A percentile compares a stretch with the other conserved stretches of the same genome.
Conservation (phyloP, 805 yeast species). For the Phaffomyces antillensis region DNA sequence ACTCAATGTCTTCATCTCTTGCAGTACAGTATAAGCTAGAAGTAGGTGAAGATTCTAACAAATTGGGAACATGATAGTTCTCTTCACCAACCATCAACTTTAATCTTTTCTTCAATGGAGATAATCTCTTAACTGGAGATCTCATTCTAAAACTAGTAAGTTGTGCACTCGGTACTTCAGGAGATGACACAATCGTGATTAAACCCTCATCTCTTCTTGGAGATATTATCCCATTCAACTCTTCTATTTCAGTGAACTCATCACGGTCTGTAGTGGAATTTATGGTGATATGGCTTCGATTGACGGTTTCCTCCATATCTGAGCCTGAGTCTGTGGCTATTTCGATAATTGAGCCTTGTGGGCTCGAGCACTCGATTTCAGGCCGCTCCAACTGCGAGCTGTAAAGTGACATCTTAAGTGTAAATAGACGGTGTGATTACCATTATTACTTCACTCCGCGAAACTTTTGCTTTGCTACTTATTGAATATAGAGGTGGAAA, state of each 20-base stretch:
- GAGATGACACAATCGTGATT: conserved; percentile 1
- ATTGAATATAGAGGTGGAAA: no score
- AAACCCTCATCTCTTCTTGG: no score
- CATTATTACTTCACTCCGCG: no score
- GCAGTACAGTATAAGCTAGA: conserved; percentile 2
- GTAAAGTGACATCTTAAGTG: background rate
- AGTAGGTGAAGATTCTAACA: conserved; percentile 9
- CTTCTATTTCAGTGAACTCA: background rate
- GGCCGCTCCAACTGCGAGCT: background rate
- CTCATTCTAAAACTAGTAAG: conserved; percentile 20
- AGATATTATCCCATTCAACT: background rate
- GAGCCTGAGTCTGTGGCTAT: conserved; percentile 10
- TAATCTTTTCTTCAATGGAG: conserved; percentile 11
- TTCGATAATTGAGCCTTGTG: conserved; percentile 14
- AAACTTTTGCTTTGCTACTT: no score
- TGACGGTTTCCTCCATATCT: conserved; percentile 4
- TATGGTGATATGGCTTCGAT: conserved; percentile 4
- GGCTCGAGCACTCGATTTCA: conserved; percentile 10
- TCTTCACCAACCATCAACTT: conserved; percentile 10
- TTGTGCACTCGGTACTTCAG: conserved; percentile 17
- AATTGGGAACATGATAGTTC: conserved; percentile 15
- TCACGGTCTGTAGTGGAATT: background rate
- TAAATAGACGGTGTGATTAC: background rate
- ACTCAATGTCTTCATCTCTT: conserved; percentile 1
- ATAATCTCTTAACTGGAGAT: conserved; percentile 17